These are phyloP conservation scores for Erodium texanum DNA, from an alignment of 441 rosid genomes.

Conservation along the genomic window DNA sequence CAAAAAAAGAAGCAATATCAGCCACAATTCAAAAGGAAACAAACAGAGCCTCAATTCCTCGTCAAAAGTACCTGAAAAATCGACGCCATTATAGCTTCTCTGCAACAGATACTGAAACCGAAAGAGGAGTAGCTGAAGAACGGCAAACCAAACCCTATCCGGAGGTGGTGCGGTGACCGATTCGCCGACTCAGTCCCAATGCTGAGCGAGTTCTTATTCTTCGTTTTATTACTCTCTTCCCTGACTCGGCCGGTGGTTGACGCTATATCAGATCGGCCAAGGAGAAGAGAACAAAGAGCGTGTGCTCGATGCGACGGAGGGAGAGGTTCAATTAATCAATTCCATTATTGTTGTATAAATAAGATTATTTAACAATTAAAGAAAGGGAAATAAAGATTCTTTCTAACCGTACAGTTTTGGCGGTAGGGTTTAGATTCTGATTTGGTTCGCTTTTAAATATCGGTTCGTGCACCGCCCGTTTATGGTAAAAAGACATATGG, in stretches of 20 bases:
- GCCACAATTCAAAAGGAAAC: constrained; percentile 10
- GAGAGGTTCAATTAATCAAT: too few relatives aligned
- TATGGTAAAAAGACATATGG: too few relatives aligned
- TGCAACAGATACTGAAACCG: too few relatives aligned
- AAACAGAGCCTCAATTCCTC: not conserved
- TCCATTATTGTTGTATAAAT: too few relatives aligned
- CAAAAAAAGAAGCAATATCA: not conserved
- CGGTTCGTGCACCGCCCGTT: too few relatives aligned
- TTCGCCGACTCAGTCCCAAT: not conserved
- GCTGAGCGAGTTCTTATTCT: not conserved
- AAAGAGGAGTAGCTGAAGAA: not conserved
- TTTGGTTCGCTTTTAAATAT: too few relatives aligned
- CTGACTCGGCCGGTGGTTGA: not conserved
- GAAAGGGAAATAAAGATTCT: too few relatives aligned
- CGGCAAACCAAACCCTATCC: not conserved
- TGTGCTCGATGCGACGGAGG: not conserved
- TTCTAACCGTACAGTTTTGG: too few relatives aligned
- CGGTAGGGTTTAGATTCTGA: too few relatives aligned
- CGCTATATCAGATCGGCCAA: not conserved
- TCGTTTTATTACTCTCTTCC: not conserved
- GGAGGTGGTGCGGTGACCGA: not conserved
- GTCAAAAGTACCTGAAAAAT: not conserved
- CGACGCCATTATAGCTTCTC: not conserved
- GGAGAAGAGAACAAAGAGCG: not conserved
- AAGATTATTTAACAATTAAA: too few relatives aligned